Base-by-base conservation (phyloP, 345 rosid genomes). In the Laguncularia racemosa region DNA sequence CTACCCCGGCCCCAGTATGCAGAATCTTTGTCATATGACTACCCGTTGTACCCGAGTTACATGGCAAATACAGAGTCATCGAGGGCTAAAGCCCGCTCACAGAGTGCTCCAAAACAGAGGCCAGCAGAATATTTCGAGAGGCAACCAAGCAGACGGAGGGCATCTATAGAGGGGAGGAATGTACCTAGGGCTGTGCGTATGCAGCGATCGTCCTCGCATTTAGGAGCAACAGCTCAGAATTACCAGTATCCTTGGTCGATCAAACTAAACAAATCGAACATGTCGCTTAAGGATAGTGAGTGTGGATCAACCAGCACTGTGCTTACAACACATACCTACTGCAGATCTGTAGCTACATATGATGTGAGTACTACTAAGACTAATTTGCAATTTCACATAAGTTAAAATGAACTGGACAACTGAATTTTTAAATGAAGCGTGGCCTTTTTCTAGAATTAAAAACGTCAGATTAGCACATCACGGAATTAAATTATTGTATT, bases 141-240 rank as follows among this genome's bases (percentile, higher is more conserved):
- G 78, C 98, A 80, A 58, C 79, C 73, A 0, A 88, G 78, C 55
- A 57, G 84, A 57, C 75, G 89, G 55, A 81, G 88, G 71, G 44
- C 69, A 19, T 85, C 96, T 0, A 58, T 84, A 53, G 99, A 92
- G 72, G 96, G 83, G 43, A 83, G 81, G 58, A 86, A 84, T 51
- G 69, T 93, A 14, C 97, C 89, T 0, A 81, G 84, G 55, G 78
- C 84, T 0, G 69, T 85, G 60, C 49, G 84, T 75, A 92, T 92
- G 99, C 99, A 89, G 66, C 67, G 96, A 40, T 89, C 99, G 40
- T 89, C 97, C 16, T 93, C 99, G 26, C 84, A 83, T 17, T 69
- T 79, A 18, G 96, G 89, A 13, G 58, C 86, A 46, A 54, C 81
- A 0, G 76, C 77, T 50, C 96, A 78, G 16, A 77, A 70, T 49